Base-by-base conservation (phyloP, 2,329 filamentous ascomycete species). In the Knoxdaviesia proteae region DNA sequence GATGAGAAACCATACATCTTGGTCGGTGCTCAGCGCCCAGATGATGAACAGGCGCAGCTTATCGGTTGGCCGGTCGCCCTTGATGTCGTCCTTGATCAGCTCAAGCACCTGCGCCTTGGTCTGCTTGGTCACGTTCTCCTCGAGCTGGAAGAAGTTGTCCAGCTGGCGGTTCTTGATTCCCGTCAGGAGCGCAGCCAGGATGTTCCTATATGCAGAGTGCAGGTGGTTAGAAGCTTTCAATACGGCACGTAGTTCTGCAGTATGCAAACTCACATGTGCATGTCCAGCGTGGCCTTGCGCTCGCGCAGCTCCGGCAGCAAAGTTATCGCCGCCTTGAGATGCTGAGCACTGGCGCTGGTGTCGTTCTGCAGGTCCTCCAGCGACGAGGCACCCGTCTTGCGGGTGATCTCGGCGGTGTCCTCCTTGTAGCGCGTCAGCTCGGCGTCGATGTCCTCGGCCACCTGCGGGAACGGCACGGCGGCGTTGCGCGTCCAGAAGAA, bases 401-500 rank as follows among this genome's bases (percentile, higher is more conserved):
- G 90, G 1, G 87, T 98, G 45, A 98, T 81, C 20, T 93, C 86
- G 43, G 80, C 83, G 2, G 88, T 87, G 53, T 98, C 90, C 48
- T 94, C 84, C 59, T 93, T 94, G 61, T 96, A 98, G 49, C 84
- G 80, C 43, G 83, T 88, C 55, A 96, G 70, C 56, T 98, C 88
- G 7, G 80, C 77, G 56, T 96, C 88, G 46, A 94, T 94, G 51
- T 94, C 84, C 58, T 96, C 90, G 1, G 90, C 90, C 3, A 94
- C 90, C 52, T 94, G 84, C 2, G 88, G 90, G 53, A 98, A 96
- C 2, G 90, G 88, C 20, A 84, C 69, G 6, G 81, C 75, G 1
- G 90, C 84, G 56, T 98, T 96, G 56, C 84, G 84, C 47, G 78
- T 73, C 90, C 90, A 98, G 63, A 98, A 98, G 59, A 92, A 96